Evolutionary conservation across 257 asterid genomes (phyloP).

Genomic region (Echium plantagineum): DNA sequence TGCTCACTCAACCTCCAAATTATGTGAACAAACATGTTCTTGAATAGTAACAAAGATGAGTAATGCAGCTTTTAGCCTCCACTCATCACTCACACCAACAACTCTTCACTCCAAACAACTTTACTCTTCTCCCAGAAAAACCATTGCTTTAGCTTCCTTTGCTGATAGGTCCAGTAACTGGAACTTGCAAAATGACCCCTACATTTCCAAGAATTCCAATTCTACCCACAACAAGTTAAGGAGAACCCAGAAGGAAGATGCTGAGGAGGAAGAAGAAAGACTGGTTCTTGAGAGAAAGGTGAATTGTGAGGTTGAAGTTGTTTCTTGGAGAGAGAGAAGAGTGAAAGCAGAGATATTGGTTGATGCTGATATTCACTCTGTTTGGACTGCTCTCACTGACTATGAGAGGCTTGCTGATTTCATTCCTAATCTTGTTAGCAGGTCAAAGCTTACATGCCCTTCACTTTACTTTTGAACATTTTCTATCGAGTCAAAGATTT

Average conservation of each 20-base stretch:
- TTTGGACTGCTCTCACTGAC: conserved; percentile 85
- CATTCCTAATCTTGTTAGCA: conserved; percentile 82
- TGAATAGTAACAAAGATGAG: not conserved
- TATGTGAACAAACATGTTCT: not conserved
- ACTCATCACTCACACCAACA: not conserved
- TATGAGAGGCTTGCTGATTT: conserved; percentile 94
- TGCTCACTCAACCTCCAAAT: too few relatives aligned
- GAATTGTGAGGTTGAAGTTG: conserved; percentile 69
- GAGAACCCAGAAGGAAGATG: not conserved
- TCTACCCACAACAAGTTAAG: not conserved
- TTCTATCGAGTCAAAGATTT: not conserved
- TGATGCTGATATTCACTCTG: conserved; percentile 56
- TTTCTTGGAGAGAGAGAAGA: conserved; percentile 88
- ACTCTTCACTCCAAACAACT: not conserved
- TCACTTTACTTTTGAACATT: not conserved
- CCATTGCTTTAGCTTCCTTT: not conserved
- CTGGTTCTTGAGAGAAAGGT: conserved; percentile 27
- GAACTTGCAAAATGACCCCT: not conserved
- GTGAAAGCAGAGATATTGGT: conserved; percentile 62
- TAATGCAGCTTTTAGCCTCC: not conserved
- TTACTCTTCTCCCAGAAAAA: too few relatives aligned
- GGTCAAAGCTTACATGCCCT: conserved; percentile 23
- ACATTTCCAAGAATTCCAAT: too few relatives aligned
- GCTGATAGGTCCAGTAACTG: not conserved
- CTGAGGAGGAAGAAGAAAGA: not conserved